Percentiles rank a stretch among this genome's conserved stretches.
Conservation (phyloP, 164 flowering plant genomes). For the Magnolia officinalis region DNA sequence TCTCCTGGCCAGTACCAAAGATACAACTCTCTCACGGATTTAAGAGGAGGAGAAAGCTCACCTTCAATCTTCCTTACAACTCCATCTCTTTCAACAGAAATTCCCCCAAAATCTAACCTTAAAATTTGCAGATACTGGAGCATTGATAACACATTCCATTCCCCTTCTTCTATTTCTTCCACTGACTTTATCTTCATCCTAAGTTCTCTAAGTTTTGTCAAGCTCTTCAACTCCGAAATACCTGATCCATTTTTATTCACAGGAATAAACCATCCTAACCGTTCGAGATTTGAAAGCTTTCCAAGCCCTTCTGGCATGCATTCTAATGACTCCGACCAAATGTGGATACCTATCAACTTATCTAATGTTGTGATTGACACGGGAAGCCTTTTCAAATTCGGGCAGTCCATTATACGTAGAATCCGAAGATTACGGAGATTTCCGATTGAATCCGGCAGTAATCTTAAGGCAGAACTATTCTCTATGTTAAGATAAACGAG, state of each 20-base stretch:
- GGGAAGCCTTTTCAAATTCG: background rate
- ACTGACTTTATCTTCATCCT: background rate
- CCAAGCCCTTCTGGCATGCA: background rate
- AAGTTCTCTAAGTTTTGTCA: background rate
- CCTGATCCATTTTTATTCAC: background rate
- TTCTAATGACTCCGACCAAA: background rate
- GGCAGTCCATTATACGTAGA: background rate
- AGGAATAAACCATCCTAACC: background rate
- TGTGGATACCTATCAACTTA: background rate
- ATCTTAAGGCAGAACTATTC: background rate
- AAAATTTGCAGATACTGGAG: background rate
- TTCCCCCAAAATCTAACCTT: background rate
- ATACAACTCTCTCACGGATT: background rate
- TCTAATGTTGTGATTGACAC: background rate
- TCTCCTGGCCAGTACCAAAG: background rate
- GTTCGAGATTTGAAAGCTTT: conserved; percentile 1
- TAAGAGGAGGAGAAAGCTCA: background rate
- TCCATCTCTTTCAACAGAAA: background rate
- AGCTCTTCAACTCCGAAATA: background rate
- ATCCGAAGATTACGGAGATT: background rate
- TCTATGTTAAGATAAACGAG: background rate
- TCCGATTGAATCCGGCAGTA: background rate
- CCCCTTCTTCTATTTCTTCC: background rate
- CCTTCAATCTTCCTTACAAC: background rate
- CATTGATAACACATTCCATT: conserved; percentile 2